Evolutionary conservation across 2,329 filamentous ascomycete genomes (phyloP), one percentile per base, ranked within the genome.

Genomic region (Claviceps sp.): DNA sequence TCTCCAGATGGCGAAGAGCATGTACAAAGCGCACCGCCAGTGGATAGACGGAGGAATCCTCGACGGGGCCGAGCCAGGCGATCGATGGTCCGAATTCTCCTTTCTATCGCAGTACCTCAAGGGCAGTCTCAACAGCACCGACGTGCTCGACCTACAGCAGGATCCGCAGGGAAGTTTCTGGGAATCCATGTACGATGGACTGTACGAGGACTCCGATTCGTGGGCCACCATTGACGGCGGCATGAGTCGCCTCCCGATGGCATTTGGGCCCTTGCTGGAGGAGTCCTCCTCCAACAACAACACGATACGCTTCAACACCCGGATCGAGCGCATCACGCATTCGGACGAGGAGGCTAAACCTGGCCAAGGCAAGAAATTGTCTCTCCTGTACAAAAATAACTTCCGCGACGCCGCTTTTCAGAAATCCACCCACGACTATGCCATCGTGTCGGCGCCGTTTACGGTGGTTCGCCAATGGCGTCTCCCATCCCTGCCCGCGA

Each of bases 371-470:
- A 52, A 68, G 73, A 2, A 65, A 67, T 0, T 78, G 77, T 52
- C 72, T 1, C 70, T 87, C 2, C 70, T 76, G 22, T 85, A 78
- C 75, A 74, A 76, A 53, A 56, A 69, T 54, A 66, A 70, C 43
- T 69, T 65, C 57, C 72, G 61, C 47, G 65, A 66, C 39, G 52
- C 57, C 19, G 58, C 59, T 55, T 67, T 73, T 61, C 55, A 77
- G 48, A 74, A 68, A 45, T 69, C 74, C 26, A 71, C 73, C 2
- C 84, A 79, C 59, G 82, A 87, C 65, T 86, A 86, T 61, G 76
- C 80, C 30, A 69, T 87, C n/a, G 72, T 87, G 6, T 72, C 81
- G 0, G 75, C 76, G 0, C 83, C 83, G 0, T 85, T 87, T 64
- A 75, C 77, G 47, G 76, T 80, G 50, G 77, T 85, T 42, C 73